Evolutionary conservation across 2,329 filamentous ascomycete species (phyloP), one percentile per base, ranked within the genome.

Genomic region (Stachybotrys elegans): DNA sequence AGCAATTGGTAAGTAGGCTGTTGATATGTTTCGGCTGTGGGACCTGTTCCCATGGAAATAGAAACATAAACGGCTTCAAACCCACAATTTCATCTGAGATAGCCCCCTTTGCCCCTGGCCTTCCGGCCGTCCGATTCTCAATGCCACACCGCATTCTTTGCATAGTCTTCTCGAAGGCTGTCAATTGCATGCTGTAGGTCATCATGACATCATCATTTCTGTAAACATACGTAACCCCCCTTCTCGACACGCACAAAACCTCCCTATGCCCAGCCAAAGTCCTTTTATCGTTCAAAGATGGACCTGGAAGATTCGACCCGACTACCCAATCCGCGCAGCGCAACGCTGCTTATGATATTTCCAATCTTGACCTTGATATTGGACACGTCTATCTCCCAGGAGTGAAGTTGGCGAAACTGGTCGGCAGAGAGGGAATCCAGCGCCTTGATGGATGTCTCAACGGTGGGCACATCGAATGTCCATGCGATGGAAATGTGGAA

Each of bases 401-500:
- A 57, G 9, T 50, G 55, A 11, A 78, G 55, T 4, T 49, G 56
- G 12, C 44, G 45, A 37, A 58, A 63, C 27, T 51, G 52, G 22
- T 49, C 21, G 6, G 52, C 23, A 22, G 45, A 46, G 25, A 63
- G 59, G 1, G 61, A 36, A 16, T 49, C 41, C 7, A 61, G 47
- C 2, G 56, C 59, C 22, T 50, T 51, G 5, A 58, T 43, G 3
- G 57, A 50, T 56, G 56, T 40, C 25, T 75, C 70, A 4, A 66
- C 46, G 6, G 62, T 69, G 1, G 80, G 82, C 34, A 69, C 60
- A 9, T 71, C 63, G 49, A 92, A 73, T 1, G 79, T 85, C 93
- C 92, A 97, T 0, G 85, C 93, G 44, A 98, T 80, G 37, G 90
- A 95, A 47, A 97, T 70, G 64, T 98, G 93, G 58, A 96, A 96